These are phyloP conservation scores for Cenchrus americanus DNA, from an alignment of 176 grass and related monocot genomes.

Conservation along the genomic window DNA sequence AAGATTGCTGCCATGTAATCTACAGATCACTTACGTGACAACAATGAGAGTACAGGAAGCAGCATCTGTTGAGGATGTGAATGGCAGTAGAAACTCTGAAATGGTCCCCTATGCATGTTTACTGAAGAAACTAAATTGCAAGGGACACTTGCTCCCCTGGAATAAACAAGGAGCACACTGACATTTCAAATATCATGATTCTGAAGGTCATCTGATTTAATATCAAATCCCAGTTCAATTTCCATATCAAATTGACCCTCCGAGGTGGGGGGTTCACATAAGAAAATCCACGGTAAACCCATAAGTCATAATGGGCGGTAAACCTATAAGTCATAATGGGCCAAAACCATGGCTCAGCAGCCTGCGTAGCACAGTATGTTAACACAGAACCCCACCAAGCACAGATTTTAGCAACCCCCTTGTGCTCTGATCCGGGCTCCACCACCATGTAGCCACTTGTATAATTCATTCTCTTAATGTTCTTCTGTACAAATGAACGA, in stretches of 20 bases:
- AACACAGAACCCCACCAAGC: not conserved
- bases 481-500: not conserved
- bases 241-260: not conserved
- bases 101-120: not conserved
- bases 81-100: not conserved
- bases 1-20: not conserved
- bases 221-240: not conserved
- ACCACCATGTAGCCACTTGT: not conserved
- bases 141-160: not conserved
- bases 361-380: too few species aligned
- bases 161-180: not conserved
- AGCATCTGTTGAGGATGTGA: not conserved
- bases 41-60: not conserved
- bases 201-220: not conserved
- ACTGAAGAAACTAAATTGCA: not conserved
- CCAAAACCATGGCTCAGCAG: not conserved
- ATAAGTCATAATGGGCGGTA: not conserved
- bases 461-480: not conserved
- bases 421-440: not conserved
- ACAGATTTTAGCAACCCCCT: too few species aligned
- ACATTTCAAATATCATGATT: constrained; percentile 19
- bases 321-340: not conserved
- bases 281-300: not conserved
- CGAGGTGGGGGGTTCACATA: not conserved
- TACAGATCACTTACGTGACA: not conserved